These are phyloP conservation scores for Debaryomyces robertsiae DNA, from an alignment of 1,139 yeast genomes.

Conservation along the genomic window DNA sequence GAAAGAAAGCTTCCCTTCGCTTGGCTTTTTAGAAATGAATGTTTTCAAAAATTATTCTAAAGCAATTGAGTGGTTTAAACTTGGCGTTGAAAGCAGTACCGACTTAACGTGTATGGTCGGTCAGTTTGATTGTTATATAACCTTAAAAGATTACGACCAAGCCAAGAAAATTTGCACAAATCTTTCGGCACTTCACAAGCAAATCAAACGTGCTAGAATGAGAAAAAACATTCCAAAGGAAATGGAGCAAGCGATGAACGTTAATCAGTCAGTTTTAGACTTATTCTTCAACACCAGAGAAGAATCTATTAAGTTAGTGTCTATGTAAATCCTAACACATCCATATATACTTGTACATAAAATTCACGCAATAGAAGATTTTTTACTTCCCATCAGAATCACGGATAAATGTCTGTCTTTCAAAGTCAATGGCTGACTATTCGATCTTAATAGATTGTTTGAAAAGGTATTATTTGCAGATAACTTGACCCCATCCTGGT, in stretches of 20 bases:
- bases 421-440: slow-evolving; percentile 39
- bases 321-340: slow-evolving; percentile 7
- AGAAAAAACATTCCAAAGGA: slow-evolving; percentile 25
- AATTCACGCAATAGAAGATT: slow-evolving; percentile 11
- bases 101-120: slow-evolving; percentile 73
- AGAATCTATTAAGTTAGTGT: slow-evolving; percentile 20
- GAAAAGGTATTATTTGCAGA: slow-evolving; percentile 9
- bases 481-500: neutral
- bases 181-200: slow-evolving; percentile 26
- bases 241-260: slow-evolving; percentile 25
- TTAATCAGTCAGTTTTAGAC: slow-evolving; percentile 28
- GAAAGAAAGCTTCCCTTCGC: slow-evolving; percentile 68
- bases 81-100: slow-evolving; percentile 67
- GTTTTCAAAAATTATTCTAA: slow-evolving; percentile 55
- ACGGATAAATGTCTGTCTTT: slow-evolving; percentile 37
- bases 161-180: slow-evolving; percentile 32
- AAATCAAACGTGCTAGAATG: slow-evolving; percentile 22
- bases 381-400: slow-evolving; percentile 20
- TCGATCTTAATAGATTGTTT: slow-evolving; percentile 24
- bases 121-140: slow-evolving; percentile 58
- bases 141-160: slow-evolving; percentile 26
- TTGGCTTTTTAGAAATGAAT: slow-evolving; percentile 79
- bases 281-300: slow-evolving; percentile 37
- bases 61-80: slow-evolving; percentile 81
- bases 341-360: slow-evolving; percentile 11